Base-by-base conservation (phyloP, 768 basidiomycete genomes). In the Leccinum aurantiacum region DNA sequence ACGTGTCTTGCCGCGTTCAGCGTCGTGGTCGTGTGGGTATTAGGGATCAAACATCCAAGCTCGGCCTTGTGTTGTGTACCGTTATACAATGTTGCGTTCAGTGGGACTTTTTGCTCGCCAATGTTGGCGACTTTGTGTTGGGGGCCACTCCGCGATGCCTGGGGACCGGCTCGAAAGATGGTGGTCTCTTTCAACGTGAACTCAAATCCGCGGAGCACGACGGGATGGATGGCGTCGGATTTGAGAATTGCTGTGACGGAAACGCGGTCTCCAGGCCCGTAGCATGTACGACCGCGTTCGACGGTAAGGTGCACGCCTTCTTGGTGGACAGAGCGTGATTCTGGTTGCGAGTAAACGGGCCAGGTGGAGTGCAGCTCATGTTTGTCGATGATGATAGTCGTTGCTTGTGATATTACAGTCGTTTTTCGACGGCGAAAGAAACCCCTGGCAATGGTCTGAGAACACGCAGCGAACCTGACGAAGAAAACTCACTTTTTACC, bases 291-390 rank as follows among this genome's bases (percentile, higher is more conserved):
- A 25, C 79, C 79, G 38, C 95, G 87, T 27, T 90, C 86, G 19
- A 94, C 88, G 48, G 82, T 84, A 61, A 97, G 83, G 24, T 82
- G 86, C 17, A 93, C 81, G 27, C 87, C 88, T 3, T 92, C 88
- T 62, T 87, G 83, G 3, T 78, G 67, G 17, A 84, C 74, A 15
- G 83, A 80, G n/a, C 91, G 88, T 35, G 80, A 81, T 67, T 93
- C 90, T 11, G 83, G 82, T 69, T 93, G 90, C 53, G 83, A 84
- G 69, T 93, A 96, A 31, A 95, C 82, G 3, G 95, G 94, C 95
- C 95, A 97, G 1, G 91, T 88, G 4, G 93, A 90, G 68, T 96
- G 94, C 7, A 95, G 78, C 64, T 96, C 95, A 69, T 96, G 94
- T 73, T 96, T 97, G 79, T 93, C 90, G 67, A 97, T 91, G 62